Evolutionary conservation across 192 early-diverging fungal genomes (phyloP).

Genomic region (Coemansia sp.): DNA sequence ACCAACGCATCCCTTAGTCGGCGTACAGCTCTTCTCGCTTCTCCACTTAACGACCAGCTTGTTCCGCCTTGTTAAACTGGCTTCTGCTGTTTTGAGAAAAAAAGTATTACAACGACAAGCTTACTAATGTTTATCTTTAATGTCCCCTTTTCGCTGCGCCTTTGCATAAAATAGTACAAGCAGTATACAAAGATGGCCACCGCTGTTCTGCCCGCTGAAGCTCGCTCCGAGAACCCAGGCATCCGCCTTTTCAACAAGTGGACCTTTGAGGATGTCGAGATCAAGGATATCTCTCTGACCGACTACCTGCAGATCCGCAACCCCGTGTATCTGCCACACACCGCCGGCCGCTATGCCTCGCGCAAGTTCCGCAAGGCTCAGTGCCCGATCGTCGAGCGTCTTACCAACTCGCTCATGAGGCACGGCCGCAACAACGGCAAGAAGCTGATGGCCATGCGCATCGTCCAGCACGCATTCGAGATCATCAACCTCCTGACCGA

Average conservation of each 20-base stretch:
- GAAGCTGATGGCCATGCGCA: conserved; percentile 98
- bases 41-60: neutral
- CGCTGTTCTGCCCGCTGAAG: conserved; percentile 54
- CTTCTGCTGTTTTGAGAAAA: no score
- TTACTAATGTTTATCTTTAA: neutral
- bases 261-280: conserved; percentile 84
- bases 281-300: conserved; percentile 84
- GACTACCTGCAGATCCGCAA: conserved; percentile 93
- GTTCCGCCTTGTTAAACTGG: conserved; percentile 2
- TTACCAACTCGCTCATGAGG: conserved; percentile 99
- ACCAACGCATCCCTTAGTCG: no score
- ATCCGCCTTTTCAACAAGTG: conserved; percentile 83
- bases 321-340: conserved; percentile 96
- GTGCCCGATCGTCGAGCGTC: conserved; percentile 98
- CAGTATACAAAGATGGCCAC: conserved; percentile 51
- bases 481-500: conserved; percentile 98
- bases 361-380: conserved; percentile 98
- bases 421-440: conserved; percentile 99
- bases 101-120: neutral
- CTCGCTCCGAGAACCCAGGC: conserved; percentile 48
- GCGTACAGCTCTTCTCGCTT: no score
- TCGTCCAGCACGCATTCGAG: conserved; percentile 99
- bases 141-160: neutral
- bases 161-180: conserved; percentile 21
- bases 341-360: conserved; percentile 95